Base-by-base conservation (phyloP, 352 stramenopile genomes). In the Phytophthora sp. region DNA sequence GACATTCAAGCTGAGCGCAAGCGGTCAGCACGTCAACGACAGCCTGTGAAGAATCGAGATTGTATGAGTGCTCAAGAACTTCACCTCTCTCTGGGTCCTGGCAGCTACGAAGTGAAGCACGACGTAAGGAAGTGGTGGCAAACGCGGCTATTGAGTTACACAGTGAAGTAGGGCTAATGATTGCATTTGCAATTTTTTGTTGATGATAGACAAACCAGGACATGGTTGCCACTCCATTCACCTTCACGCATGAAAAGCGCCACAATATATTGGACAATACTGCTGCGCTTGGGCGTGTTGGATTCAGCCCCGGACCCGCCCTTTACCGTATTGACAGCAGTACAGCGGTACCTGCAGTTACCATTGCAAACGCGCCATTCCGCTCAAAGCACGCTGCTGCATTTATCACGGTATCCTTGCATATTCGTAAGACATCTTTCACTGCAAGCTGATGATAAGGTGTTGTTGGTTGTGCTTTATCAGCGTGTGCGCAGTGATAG, bases 31-130 rank as follows among this genome's bases (percentile, higher is more conserved):
- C 13, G 27, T 52, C 60, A 55, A 27, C 42, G 28, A 13, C 35
- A 69, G 27, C 18, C 18, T 6, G 37, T 54, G 20, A 63, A 62
- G 20, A 52, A 54, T 46, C 26, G 52, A 45, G 48, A 59, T 11
- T 4, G 42, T 4, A 64, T 74, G 28, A 50, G 57, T 20, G 39
- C 62, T 27, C 39, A 64, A 37, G 62, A 69, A 21, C 49, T 77
- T 12, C 65, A 65, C 30, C 15, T 88, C 5, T 62, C 62, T 12
- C 66, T 90, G 4, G 81, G 81, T 4, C 76, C 78, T 15, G 81
- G 81, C 6, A 79, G 62, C 46, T 90, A 90, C 43, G 68, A 87
- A 23, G 66, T 84, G 32, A 72, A 76, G 37, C 72, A 69, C 43
- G 72, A 82, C n/a, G 75, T 82, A 72, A 45, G 62, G 31, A 34